A percentile compares a stretch with the other conserved stretches of the same genome.
These are phyloP conservation scores for Cicer cuneatum DNA, from an alignment of 306 rosid genomes.

Conservation along the genomic window DNA sequence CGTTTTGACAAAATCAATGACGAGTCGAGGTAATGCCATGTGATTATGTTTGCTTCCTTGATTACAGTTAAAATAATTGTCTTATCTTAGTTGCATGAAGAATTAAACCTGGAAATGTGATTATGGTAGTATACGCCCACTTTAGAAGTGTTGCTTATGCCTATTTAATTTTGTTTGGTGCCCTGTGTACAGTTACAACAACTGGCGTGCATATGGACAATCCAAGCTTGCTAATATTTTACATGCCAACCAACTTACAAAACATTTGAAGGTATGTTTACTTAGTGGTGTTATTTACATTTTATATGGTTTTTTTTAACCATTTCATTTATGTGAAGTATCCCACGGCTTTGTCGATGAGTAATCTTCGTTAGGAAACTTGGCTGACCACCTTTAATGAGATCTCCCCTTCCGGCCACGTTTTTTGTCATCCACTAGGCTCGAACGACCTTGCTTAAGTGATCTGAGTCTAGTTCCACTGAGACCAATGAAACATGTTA, in stretches of 20 bases:
- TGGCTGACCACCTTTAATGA: too few species aligned
- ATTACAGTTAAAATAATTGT: slow-evolving; percentile 54
- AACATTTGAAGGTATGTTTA: slow-evolving; percentile 59
- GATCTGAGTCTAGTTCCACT: too few species aligned
- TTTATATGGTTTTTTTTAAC: background rate
- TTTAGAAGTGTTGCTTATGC: slow-evolving; percentile 14
- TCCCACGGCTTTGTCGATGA: too few species aligned
- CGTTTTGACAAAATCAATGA: slow-evolving; percentile 74
- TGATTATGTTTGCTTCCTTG: background rate
- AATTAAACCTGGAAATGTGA: slow-evolving; percentile 6
- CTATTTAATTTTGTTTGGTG: slow-evolving; percentile 17
- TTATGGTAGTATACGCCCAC: background rate
- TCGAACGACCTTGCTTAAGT: too few species aligned
- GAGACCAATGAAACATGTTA: background rate
- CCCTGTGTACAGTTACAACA: slow-evolving; percentile 64
- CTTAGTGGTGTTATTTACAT: slow-evolving; percentile 32
- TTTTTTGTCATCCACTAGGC: too few species aligned
- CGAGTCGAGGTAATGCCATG: slow-evolving; percentile 60
- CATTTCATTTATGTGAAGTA: too few species aligned
- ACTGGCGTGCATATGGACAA: slow-evolving; percentile 77
- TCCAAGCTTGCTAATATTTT: slow-evolving; percentile 88
- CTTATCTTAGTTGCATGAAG: slow-evolving; percentile 11
- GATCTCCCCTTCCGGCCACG: too few species aligned
- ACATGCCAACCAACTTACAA: slow-evolving; percentile 87
- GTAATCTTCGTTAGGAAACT: too few species aligned